Percentiles rank a stretch among this genome's conserved stretches.
phyloP scores from a whole-genome alignment of 2,329 filamentous ascomycete genomes.

The Colletotrichum godetiae region DNA sequence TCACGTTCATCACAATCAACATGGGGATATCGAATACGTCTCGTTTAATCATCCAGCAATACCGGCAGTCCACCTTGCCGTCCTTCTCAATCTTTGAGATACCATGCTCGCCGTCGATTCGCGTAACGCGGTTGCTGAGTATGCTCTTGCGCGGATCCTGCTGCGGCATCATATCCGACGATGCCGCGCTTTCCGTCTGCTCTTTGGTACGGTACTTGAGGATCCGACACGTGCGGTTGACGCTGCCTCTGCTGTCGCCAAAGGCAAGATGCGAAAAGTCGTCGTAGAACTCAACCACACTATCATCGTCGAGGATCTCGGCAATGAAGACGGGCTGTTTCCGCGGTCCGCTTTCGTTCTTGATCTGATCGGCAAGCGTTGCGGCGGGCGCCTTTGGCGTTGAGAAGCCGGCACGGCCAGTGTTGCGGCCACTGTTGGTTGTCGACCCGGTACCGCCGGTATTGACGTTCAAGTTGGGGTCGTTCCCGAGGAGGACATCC shows the following conservation, averaged over 20 bases:
- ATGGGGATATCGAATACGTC: conserved; percentile 99
- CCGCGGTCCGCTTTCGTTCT: conserved; percentile 55
- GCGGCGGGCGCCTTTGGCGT: conserved; percentile 64
- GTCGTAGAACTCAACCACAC: conserved; percentile 93
- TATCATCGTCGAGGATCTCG: conserved; percentile 92
- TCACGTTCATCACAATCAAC: conserved; percentile 97
- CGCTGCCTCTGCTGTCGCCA: conserved; percentile 87
- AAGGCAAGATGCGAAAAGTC: conserved; percentile 95
- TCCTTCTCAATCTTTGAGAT: conserved; percentile 87
- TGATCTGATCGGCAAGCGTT: conserved; percentile 51
- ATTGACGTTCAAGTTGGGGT: conserved; percentile 89
- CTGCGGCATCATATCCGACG: conserved; percentile 49
- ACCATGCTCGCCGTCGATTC: conserved; percentile 78
- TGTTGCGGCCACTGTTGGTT: conserved; percentile 55
- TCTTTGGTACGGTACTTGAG: conserved; percentile 90
- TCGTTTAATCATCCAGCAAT: conserved; percentile 96
- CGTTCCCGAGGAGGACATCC: conserved; percentile 87
- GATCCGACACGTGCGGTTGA: conserved; percentile 85
- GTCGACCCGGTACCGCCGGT: conserved; percentile 64
- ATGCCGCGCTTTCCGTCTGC: conserved; percentile 50
- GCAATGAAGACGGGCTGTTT: conserved; percentile 88
- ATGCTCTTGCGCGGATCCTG: conserved; percentile 61
- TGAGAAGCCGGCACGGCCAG: conserved; percentile 55
- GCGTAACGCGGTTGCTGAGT: conserved; percentile 69
- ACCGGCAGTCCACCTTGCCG: conserved; percentile 93